phyloP scores from a whole-genome alignment of 1,139 yeast species.

The Chernovozyma aurita region DNA sequence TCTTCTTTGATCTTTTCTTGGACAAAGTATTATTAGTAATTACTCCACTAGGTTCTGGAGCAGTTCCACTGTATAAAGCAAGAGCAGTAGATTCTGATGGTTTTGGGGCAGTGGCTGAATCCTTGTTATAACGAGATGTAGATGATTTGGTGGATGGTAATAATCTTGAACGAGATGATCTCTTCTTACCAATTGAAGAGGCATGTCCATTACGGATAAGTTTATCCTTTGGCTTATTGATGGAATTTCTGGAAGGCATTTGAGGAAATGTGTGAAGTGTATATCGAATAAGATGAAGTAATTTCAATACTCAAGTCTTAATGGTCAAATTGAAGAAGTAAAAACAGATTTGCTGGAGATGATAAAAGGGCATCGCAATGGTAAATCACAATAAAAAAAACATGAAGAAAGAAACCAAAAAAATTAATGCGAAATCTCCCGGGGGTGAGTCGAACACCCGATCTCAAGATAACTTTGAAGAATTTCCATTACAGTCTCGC shows the following conservation, averaged over 20 bases:
- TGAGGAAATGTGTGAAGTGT: neutral
- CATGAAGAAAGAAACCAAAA: too few species aligned
- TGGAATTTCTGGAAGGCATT: conserved; percentile 78
- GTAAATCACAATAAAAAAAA: neutral
- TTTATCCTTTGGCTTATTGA: conserved; percentile 74
- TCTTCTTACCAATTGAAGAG: conserved; percentile 49
- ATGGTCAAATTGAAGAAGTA: conserved; percentile 1
- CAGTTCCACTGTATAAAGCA: conserved; percentile 53
- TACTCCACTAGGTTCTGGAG: conserved; percentile 29
- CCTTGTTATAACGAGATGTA: conserved; percentile 37
- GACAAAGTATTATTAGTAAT: conserved; percentile 62
- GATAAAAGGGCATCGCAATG: conserved; percentile 4
- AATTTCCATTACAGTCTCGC: conserved; percentile 68
- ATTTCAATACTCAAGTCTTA: too few species aligned
- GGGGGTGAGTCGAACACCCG: conserved; percentile 87
- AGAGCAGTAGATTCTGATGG: conserved; percentile 57
- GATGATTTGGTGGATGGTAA: conserved; percentile 44
- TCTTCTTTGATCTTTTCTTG: conserved; percentile 76
- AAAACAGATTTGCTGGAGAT: too few species aligned
- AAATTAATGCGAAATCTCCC: conserved; percentile 50
- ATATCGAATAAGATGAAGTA: neutral
- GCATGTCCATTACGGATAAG: conserved; percentile 53
- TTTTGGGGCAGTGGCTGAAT: conserved; percentile 28
- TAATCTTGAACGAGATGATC: conserved; percentile 49
- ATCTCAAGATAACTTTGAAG: conserved; percentile 62